Percentiles rank a stretch among this genome's conserved stretches.
phyloP scores from a whole-genome alignment of 441 rosid species.

The Populus hybrid region DNA sequence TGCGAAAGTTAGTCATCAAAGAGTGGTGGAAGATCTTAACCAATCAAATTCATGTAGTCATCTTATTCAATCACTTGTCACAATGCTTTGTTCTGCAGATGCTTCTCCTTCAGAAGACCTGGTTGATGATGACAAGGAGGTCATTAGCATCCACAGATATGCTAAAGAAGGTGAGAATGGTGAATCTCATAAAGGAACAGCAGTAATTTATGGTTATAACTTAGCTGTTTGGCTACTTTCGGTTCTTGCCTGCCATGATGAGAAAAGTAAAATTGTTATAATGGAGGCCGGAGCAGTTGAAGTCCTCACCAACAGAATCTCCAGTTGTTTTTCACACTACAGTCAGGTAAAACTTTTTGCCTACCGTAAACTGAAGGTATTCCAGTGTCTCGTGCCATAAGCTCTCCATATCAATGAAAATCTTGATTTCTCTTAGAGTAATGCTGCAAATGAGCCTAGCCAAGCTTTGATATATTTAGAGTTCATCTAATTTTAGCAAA shows the following conservation, averaged over 20 bases:
- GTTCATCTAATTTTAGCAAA: background rate
- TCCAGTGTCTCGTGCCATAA: slow-evolving; percentile 10
- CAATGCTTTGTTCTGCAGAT: slow-evolving; percentile 58
- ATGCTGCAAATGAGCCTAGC: background rate
- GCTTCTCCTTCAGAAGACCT: slow-evolving; percentile 50
- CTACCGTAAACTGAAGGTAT: background rate
- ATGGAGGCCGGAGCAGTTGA: slow-evolving; percentile 97
- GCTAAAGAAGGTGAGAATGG: slow-evolving; percentile 54
- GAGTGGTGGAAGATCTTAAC: slow-evolving; percentile 84
- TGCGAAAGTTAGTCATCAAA: slow-evolving; percentile 82
- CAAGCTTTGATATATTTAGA: background rate
- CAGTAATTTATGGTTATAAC: slow-evolving; percentile 66
- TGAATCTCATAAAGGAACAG: slow-evolving; percentile 46
- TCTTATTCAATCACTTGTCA: slow-evolving; percentile 82
- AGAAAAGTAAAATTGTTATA: slow-evolving; percentile 71
- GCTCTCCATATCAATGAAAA: background rate
- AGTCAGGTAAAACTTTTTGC: slow-evolving; percentile 55
- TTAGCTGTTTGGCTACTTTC: slow-evolving; percentile 93
- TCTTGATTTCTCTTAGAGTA: background rate
- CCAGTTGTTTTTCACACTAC: slow-evolving; percentile 55
- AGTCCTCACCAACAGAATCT: slow-evolving; percentile 78
- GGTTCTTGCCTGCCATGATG: slow-evolving; percentile 94
- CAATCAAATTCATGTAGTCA: slow-evolving; percentile 60
- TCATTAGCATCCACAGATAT: slow-evolving; percentile 62
- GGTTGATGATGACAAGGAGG: slow-evolving; percentile 46